Conservation (phyloP, 176 grass and related monocot species). For the Luzula sylvatica region DNA sequence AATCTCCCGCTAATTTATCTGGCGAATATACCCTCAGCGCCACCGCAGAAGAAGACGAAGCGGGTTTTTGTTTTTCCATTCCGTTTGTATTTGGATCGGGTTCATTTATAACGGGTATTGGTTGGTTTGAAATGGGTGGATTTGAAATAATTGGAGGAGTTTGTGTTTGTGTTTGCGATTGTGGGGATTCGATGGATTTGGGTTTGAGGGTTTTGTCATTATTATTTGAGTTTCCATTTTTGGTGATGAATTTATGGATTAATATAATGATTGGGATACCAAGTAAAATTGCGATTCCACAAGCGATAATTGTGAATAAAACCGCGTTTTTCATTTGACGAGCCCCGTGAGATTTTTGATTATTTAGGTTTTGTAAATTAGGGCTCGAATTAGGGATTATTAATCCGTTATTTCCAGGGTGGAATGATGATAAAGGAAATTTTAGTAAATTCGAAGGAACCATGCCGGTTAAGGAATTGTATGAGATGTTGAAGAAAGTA, state of each 20-base stretch:
- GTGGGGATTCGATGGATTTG: constrained; percentile 28
- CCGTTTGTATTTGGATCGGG: neutral
- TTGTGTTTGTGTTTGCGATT: no score
- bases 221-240: constrained; percentile 32
- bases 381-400: constrained; percentile 38
- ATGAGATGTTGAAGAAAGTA: constrained; percentile 60
- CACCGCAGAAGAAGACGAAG: constrained; percentile 5
- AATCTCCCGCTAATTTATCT: constrained; percentile 75
- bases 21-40: constrained; percentile 63
- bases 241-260: constrained; percentile 24
- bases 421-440: constrained; percentile 88
- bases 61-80: no score
- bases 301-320: constrained; percentile 48
- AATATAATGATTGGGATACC: constrained; percentile 63
- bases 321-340: constrained; percentile 50
- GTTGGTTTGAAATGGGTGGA: neutral
- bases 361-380: constrained; percentile 6
- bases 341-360: constrained; percentile 13
- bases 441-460: constrained; percentile 66
- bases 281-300: constrained; percentile 44
- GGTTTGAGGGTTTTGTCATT: constrained; percentile 25
- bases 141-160: neutral
- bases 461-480: constrained; percentile 63
- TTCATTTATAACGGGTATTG: neutral
- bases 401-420: constrained; percentile 73